Conservation (phyloP, 1,284 basidiomycete genomes). For the Boletus smithii region DNA sequence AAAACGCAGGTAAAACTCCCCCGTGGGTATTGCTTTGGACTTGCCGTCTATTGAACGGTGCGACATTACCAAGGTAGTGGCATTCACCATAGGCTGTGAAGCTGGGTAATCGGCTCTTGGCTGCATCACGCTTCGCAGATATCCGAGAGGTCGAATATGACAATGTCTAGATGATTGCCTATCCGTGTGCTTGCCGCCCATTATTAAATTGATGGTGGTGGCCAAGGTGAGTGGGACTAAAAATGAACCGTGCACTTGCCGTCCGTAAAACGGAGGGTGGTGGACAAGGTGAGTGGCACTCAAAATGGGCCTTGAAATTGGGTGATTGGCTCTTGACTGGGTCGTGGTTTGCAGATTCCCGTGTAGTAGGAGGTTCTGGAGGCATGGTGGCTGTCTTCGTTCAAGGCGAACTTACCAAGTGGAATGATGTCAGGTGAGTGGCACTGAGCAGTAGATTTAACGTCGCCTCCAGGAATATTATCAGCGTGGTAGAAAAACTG, state of each 20-base stretch:
- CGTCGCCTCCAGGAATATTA: background rate
- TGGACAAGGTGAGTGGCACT: slow-evolving; percentile 4
- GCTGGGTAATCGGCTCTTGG: background rate
- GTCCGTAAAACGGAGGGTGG: background rate
- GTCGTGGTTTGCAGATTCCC: background rate
- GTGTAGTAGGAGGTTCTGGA: background rate
- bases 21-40: background rate
- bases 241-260: background rate
- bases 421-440: slow-evolving; percentile 8
- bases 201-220: background rate
- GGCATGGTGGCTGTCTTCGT: background rate
- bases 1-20: background rate
- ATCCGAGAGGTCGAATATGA: no score
- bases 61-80: background rate
- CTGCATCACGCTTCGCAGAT: background rate
- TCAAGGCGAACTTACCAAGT: background rate
- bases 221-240: slow-evolving; percentile 1
- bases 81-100: background rate
- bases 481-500: background rate
- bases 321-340: background rate
- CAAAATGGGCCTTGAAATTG: background rate
- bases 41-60: background rate
- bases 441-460: background rate
- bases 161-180: background rate
- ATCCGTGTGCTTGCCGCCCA: background rate